Evolutionary conservation across 495 filamentous ascomycete species (phyloP), one percentile per base, ranked within the genome.

Genomic region (Hypoxylon perforatum): DNA sequence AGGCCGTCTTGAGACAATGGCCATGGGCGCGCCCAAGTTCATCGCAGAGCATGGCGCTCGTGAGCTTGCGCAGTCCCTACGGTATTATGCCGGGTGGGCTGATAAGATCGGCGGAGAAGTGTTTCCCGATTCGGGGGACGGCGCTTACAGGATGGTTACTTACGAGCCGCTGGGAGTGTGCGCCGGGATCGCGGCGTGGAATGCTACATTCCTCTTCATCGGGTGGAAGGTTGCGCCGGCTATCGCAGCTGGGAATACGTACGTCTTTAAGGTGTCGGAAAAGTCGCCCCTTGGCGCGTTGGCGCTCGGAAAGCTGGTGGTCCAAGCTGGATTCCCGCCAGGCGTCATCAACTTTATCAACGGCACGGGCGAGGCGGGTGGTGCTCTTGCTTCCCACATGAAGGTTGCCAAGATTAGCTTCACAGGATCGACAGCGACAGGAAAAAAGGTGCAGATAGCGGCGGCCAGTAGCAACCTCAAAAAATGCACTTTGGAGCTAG

Each of bases 401-500:
- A 69, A 81, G 22, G 77, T 90, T 22, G 76, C 80, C 17, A 85
- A 84, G 57, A 79, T 90, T 36, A 81, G 81, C 54, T 82, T 90
- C 38, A 90, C 86, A 0, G 87, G 87, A 5, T 82, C 83, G 0
- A 74, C 77, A 11, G 72, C 69, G 4, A 86, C 87, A 0, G 80
- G 79, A 0, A 70, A 70, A 18, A 73, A 78, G 22, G 78, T 84
- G 22, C 76, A 81, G 58, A 68, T 76, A 46, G 75, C 78, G 15
- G 78, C 80, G 1, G 79, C 80, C 6, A 52, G 70, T 33, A 75
- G 76, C 2, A 82, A 79, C 58, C 70, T 94, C 81, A 94, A 94
- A 72, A 90, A 89, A 69, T 87, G 92, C 22, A 92, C 90, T 7
- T 87, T 94, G 81, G 92, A 95, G 73, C 84, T 94, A 0, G 92